Evolutionary conservation across 2,329 filamentous ascomycete species (phyloP), one percentile per base, ranked within the genome.

Genomic region (Ceratocystis variospora): DNA sequence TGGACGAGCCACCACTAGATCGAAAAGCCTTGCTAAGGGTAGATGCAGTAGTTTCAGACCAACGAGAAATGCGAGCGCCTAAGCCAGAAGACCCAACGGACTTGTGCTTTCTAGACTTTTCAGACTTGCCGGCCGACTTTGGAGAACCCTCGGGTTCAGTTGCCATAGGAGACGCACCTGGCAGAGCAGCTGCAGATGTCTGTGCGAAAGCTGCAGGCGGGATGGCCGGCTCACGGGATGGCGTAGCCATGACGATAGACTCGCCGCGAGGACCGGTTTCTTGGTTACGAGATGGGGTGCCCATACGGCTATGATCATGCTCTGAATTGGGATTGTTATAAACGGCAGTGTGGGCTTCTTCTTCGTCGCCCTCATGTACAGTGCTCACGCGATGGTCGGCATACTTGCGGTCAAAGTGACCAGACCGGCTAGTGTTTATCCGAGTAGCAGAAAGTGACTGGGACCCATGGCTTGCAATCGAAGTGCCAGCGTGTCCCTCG

Each of bases 41-140:
- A 0, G 91, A 96, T 3, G 92, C 84, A 0, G 94, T 99, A 1
- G 93, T 97, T 77, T 95, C 94, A 0, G 93, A 97, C 94, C 94
- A 99, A 55, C 94, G 85, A 5, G 94, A 97, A 69, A 96, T 92
- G 78, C 96, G 96, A 28, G 92, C 91, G 69, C 96, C 88, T 79
- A 84, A 86, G 63, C 83, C 80, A 0, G 89, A 90, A 0, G 90
- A 94, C 67, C 86, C 85, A 73, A 83, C 88, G 0, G 90, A 93
- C 74, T 96, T 96, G 77, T 95, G 89, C 77, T 96, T 96, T 75
- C 88, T 89, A 69, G 84, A 83, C 76, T 89, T 90, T 5, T 90
- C 87, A 0, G 83, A 85, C 70, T 80, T 81, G 37, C 63, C 48
- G 17, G 59, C 28, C 6, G 66, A 68, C 50, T 73, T 73, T 10